A percentile compares a stretch with the other conserved stretches of the same genome.
phyloP scores from a whole-genome alignment of 495 filamentous ascomycete genomes.

The Podospora conica region DNA sequence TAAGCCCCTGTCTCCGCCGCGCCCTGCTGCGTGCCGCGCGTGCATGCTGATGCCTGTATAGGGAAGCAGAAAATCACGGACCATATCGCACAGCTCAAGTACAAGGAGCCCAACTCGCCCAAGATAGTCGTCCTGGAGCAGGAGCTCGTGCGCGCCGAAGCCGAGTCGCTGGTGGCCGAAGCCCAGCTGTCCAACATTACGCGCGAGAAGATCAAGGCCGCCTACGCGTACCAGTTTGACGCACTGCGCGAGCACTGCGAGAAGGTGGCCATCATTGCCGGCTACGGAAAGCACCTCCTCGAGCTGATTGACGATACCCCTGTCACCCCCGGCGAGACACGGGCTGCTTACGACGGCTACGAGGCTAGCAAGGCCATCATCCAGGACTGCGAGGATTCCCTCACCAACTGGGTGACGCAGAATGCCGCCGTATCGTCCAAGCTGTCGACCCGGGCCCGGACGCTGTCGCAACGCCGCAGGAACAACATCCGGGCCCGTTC shows the following conservation, averaged over 20 bases:
- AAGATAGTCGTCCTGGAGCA: slow-evolving; percentile 97
- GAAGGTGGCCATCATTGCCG: slow-evolving; percentile 95
- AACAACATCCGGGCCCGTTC: slow-evolving; percentile 58
- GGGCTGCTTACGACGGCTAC: slow-evolving; percentile 94
- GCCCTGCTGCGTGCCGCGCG: neutral
- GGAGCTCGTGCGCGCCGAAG: slow-evolving; percentile 96
- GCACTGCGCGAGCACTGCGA: slow-evolving; percentile 96
- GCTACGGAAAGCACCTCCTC: slow-evolving; percentile 92
- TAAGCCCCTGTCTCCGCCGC: slow-evolving; percentile 39
- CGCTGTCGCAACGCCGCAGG: slow-evolving; percentile 75
- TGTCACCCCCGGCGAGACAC: slow-evolving; percentile 94
- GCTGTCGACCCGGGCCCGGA: slow-evolving; percentile 77
- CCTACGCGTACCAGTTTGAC: slow-evolving; percentile 97
- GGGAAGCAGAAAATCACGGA: slow-evolving; percentile 99
- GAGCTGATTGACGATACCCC: slow-evolving; percentile 94
- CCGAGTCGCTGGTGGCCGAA: slow-evolving; percentile 95
- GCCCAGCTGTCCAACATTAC: slow-evolving; percentile 98
- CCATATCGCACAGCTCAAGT: slow-evolving; percentile 97
- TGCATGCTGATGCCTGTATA: slow-evolving; percentile 26
- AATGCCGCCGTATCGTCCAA: slow-evolving; percentile 82
- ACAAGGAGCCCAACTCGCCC: slow-evolving; percentile 97
- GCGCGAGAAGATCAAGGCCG: slow-evolving; percentile 96
- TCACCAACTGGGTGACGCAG: slow-evolving; percentile 91
- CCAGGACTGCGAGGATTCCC: slow-evolving; percentile 94
- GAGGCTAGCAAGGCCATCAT: slow-evolving; percentile 98